Evolutionary conservation across 2,329 filamentous ascomycete species (phyloP), one percentile per base, ranked within the genome.

Genomic region (Cladosporium oxysporum): DNA sequence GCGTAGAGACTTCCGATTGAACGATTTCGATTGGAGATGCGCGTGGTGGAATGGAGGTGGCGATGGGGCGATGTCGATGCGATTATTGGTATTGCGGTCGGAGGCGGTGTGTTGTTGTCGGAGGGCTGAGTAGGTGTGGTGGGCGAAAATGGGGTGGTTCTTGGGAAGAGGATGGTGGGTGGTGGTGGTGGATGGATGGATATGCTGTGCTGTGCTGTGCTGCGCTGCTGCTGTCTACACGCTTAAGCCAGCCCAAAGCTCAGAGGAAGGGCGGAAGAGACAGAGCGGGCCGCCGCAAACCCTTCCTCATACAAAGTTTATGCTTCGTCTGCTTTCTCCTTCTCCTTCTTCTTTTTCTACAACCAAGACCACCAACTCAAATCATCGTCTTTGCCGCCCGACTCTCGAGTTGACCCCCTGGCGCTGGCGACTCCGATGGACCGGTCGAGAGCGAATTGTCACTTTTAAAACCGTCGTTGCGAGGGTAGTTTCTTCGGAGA

Each of bases 401-500:
- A 70, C 75, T 69, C 71, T 72, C 73, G 57, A 59, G 58, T 76
- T 81, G 73, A 88, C 86, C 84, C 21, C 53, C 58, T 69, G 71
- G 71, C 83, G 83, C 85, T 90, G 87, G 83, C 84, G 86, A 89
- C 83, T 90, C 87, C 86, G 87, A 87, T 86, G 85, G 79, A 85
- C 85, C 83, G 80, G 89, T 90, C 89, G 81, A 91, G 89, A 92
- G 80, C 75, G 82, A 84, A 78, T 79, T 57, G 49, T 85, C 88
- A 85, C 86, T 87, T 89, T 83, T 90, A 92, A 92, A 92, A 92
- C 90, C 89, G 89, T 91, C 85, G 86, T 88, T 85, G 88, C 87
- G 89, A 92, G 87, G 86, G 86, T 75, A 75, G 67, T 75, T 68
- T 81, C 83, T 80, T 81, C 77, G 71, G 78, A 79, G 75, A 81